phyloP scores from a whole-genome alignment of 2,329 filamentous ascomycete species.

The Fusarium gaditjirri region DNA sequence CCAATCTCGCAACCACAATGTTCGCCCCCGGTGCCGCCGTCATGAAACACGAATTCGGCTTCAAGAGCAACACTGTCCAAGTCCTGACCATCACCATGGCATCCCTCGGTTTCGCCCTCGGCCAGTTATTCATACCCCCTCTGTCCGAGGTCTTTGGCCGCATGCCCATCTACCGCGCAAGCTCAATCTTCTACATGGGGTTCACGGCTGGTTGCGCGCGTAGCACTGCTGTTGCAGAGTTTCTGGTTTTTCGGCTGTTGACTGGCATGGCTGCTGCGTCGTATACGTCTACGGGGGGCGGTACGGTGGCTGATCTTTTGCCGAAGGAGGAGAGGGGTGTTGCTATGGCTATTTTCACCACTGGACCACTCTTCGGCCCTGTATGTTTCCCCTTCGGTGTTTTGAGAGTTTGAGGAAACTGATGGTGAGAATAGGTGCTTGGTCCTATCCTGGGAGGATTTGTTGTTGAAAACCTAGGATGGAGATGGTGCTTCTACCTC shows the following conservation, averaged over 20 bases:
- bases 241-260: not conserved
- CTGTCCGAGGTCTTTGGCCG: not conserved
- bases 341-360: not conserved
- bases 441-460: not conserved
- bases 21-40: not conserved
- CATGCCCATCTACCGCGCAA: not conserved
- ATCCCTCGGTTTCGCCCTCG: not conserved
- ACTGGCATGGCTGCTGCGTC: not conserved
- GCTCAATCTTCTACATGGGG: not conserved
- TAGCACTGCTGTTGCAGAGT: not conserved
- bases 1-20: not conserved
- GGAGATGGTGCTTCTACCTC: not conserved
- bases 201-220: not conserved
- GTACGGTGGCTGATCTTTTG: not conserved
- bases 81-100: not conserved
- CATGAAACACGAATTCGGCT: not conserved
- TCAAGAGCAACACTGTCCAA: not conserved
- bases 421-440: rapidly evolving
- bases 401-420: rapidly evolving
- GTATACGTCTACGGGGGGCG: not conserved
- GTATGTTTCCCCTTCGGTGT: not conserved
- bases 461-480: not conserved
- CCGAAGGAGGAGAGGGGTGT: not conserved
- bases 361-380: not conserved
- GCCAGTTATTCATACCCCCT: not conserved